These are phyloP conservation scores for Cytospora paraplurivora DNA, from an alignment of 2,329 filamentous ascomycete genomes.

Conservation along the genomic window DNA sequence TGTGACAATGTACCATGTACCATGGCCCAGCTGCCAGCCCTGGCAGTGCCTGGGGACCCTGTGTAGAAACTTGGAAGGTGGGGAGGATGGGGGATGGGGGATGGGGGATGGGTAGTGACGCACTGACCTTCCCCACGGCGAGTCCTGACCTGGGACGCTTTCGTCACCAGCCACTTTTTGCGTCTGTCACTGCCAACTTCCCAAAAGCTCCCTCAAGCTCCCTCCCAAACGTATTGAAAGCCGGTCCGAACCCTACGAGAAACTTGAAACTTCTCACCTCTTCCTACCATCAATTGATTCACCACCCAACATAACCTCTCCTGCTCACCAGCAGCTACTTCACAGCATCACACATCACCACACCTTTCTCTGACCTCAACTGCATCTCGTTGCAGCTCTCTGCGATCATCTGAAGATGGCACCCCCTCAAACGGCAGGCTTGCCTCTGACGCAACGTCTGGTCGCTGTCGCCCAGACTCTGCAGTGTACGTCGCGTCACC, in stretches of 20 bases:
- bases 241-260: background rate
- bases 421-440: slow-evolving; percentile 69
- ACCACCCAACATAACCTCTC: slow-evolving; percentile 4
- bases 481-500: slow-evolving; percentile 70
- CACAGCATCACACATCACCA: background rate
- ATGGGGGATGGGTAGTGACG: too few relatives aligned
- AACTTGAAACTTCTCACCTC: background rate
- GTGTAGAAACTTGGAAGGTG: background rate
- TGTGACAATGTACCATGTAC: background rate
- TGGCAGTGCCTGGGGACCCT: background rate
- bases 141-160: slow-evolving; percentile 5
- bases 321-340: background rate
- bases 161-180: slow-evolving; percentile 28
- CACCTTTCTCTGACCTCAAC: background rate
- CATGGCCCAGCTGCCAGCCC: too few relatives aligned
- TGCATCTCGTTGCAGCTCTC: background rate
- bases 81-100: too few relatives aligned
- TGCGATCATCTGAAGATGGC: slow-evolving; percentile 55
- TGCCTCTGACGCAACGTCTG: slow-evolving; percentile 75
- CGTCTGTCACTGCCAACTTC: slow-evolving; percentile 23
- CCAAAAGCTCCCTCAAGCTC: background rate
- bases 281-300: background rate
- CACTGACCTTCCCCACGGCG: slow-evolving; percentile 9
- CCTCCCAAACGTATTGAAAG: too few relatives aligned
- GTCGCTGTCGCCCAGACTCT: slow-evolving; percentile 81